A percentile compares a stretch with the other conserved stretches of the same genome.
Conservation (phyloP, 768 basidiomycete species). For the Termitomyces sp. region DNA sequence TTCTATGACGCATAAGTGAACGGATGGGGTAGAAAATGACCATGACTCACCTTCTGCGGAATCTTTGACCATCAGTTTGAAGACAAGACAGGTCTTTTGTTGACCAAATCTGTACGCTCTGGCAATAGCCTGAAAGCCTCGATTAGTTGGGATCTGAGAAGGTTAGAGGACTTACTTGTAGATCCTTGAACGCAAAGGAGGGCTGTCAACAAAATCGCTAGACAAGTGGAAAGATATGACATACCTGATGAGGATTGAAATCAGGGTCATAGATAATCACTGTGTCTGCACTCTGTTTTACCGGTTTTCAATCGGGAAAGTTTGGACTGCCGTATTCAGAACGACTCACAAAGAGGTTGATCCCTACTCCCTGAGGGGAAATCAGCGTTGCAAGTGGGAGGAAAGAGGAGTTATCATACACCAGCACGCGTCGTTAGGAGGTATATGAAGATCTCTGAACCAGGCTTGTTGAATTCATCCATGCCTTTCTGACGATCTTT, state of each 20-base stretch:
- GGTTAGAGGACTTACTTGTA: slow-evolving; percentile 61
- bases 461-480: slow-evolving; percentile 89
- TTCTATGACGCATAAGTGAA: slow-evolving; percentile 44
- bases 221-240: slow-evolving; percentile 14
- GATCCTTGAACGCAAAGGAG: slow-evolving; percentile 47
- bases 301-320: slow-evolving; percentile 11
- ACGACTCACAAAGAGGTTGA: slow-evolving; percentile 64
- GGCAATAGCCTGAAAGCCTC: slow-evolving; percentile 72
- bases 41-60: slow-evolving; percentile 73
- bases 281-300: slow-evolving; percentile 78
- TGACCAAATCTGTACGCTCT: slow-evolving; percentile 95
- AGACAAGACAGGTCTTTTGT: slow-evolving; percentile 89
- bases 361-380: slow-evolving; percentile 66
- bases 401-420: slow-evolving; percentile 25
- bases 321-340: background rate
- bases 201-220: background rate
- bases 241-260: slow-evolving; percentile 94
- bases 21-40: background rate
- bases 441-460: slow-evolving; percentile 88
- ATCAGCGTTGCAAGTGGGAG: background rate
- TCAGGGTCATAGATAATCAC: slow-evolving; percentile 94
- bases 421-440: slow-evolving; percentile 91
- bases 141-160: background rate
- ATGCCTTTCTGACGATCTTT: slow-evolving; percentile 87
- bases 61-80: slow-evolving; percentile 94